Conservation (phyloP, 164 flowering plant genomes). For the Berberis thunbergii region DNA sequence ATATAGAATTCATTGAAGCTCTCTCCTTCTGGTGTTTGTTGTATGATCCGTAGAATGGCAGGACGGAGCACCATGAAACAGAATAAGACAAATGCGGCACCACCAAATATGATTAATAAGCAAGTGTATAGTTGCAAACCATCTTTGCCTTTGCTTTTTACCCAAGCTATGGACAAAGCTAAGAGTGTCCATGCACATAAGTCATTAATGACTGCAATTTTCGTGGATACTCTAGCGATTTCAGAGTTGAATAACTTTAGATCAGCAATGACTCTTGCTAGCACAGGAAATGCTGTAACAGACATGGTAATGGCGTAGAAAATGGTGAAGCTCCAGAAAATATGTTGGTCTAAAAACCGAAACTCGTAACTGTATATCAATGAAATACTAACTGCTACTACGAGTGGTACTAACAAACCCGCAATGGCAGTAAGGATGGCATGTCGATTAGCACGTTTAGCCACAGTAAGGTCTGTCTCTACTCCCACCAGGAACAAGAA, state of each 20-base stretch:
- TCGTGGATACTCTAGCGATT: not conserved
- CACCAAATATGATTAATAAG: not conserved
- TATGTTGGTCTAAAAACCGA: no score
- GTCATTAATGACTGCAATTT: not conserved
- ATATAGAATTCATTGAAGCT: slow-evolving; percentile 13
- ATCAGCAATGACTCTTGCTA: not conserved
- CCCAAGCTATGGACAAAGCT: slow-evolving; percentile 4
- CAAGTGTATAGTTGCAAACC: not conserved
- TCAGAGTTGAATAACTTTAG: not conserved
- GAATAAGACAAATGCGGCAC: not conserved
- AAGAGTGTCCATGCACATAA: slow-evolving; percentile 10
- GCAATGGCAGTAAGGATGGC: not conserved
- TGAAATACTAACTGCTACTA: not conserved
- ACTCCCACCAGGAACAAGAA: slow-evolving; percentile 1
- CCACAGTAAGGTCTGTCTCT: not conserved
- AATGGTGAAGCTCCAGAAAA: not conserved
- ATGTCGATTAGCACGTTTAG: not conserved
- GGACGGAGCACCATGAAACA: slow-evolving; percentile 14
- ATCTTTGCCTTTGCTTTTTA: not conserved
- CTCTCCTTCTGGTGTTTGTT: slow-evolving; percentile 15
- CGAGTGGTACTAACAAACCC: not conserved
- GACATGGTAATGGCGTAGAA: not conserved
- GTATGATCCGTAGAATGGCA: slow-evolving; percentile 6
- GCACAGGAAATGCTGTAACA: slow-evolving; percentile 1
- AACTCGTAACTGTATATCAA: no score